Evolutionary conservation across 2,329 filamentous ascomycete species (phyloP).

Genomic region (Phoma sp.): DNA sequence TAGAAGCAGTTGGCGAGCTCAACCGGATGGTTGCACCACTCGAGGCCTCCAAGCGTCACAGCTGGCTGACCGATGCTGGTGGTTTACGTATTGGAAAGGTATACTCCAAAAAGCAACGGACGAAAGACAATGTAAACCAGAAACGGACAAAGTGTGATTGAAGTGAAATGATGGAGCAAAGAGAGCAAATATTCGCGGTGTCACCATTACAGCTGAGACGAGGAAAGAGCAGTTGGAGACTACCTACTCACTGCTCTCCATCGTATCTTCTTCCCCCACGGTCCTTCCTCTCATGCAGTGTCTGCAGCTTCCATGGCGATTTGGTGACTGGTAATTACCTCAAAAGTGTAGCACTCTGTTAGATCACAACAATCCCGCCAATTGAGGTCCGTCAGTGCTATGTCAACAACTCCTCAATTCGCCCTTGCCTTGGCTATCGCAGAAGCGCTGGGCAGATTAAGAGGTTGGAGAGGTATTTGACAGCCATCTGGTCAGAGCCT

Average conservation of each 20-base stretch:
- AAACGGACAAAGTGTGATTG: background rate
- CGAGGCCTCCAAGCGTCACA: background rate
- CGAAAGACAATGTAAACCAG: slow-evolving; percentile 6
- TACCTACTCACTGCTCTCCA: background rate
- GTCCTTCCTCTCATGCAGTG: background rate
- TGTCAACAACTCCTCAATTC: background rate
- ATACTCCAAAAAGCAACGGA: slow-evolving; percentile 7
- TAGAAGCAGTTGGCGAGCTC: background rate
- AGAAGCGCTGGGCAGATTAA: background rate
- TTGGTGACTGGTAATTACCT: background rate
- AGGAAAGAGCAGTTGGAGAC: background rate
- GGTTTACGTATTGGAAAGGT: background rate
- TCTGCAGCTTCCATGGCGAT: background rate
- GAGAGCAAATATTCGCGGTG: background rate
- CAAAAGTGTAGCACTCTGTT: background rate
- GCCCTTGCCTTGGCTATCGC: background rate
- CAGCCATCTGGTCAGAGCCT: background rate
- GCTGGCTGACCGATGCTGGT: background rate
- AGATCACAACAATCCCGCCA: background rate
- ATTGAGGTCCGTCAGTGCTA: background rate
- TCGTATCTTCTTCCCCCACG: background rate
- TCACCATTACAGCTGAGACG: background rate
- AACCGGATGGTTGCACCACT: background rate
- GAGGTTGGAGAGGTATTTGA: background rate
- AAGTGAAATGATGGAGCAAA: background rate